phyloP scores from a whole-genome alignment of 192 early-diverging fungal genomes.

The Rhizophagus clarus region DNA sequence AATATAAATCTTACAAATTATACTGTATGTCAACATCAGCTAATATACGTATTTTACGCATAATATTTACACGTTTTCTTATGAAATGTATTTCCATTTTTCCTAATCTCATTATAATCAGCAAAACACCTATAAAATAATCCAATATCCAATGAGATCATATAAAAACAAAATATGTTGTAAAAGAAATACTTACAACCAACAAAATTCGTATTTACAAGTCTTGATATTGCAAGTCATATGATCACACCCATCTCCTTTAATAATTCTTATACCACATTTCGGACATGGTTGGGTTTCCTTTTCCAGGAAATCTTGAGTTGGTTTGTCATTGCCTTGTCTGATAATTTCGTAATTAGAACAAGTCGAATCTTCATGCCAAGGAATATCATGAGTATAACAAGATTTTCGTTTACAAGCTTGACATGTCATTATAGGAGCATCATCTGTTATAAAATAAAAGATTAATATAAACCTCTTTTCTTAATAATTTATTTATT shows the following conservation, averaged over 20 bases:
- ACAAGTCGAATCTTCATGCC: background rate
- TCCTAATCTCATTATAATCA: conserved; percentile 2
- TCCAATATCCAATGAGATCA: no score
- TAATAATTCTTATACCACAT: conserved; percentile 12
- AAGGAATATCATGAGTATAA: conserved; percentile 15
- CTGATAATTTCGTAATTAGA: background rate
- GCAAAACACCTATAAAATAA: background rate
- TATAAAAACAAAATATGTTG: background rate
- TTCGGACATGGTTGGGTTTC: conserved; percentile 26
- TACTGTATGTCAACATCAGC: no score
- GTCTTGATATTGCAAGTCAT: background rate
- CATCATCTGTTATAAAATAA: conserved; percentile 9
- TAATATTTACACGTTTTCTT: background rate
- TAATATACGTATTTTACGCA: background rate
- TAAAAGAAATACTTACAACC: conserved; percentile 12
- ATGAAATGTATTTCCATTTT: background rate
- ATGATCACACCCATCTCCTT: conserved; percentile 28
- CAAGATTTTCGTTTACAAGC: conserved; percentile 7
- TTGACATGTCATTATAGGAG: conserved; percentile 29
- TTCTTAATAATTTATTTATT: background rate
- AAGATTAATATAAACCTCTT: background rate
- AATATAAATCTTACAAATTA: no score
- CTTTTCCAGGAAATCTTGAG: background rate
- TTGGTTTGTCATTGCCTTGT: background rate
- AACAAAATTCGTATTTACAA: conserved; percentile 31